Evolutionary conservation across 2,329 filamentous ascomycete genomes (phyloP), one percentile per base, ranked within the genome.

Genomic region (Fusarium chlamydosporum): DNA sequence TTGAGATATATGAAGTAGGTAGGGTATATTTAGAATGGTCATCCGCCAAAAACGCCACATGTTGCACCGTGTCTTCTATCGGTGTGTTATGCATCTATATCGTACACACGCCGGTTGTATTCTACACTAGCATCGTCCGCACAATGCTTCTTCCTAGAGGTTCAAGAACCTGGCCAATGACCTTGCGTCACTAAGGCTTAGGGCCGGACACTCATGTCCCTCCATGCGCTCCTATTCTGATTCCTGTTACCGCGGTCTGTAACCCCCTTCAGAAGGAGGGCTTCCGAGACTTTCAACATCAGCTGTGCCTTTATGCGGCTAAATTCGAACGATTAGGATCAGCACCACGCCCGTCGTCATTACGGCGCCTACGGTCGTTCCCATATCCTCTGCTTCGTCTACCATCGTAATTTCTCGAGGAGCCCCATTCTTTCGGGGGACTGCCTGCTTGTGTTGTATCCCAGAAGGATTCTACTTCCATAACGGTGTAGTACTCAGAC

Each of bases 391-490:
- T 46, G n/a, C 23, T 20, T 29, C 41, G 31, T 20, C 52, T 29
- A 20, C 46, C 42, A 18, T 41, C 26, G 20, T 26, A 61, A 16
- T 3, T 26, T 15, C 46, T 37, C 12, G 41, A n/a, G 16, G 41
- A 11, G 10, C 34, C 34, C 7, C 18, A 18, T 7, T 45, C 15
- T 8, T 31, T 35, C 15, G 38, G n/a, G 5, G 53, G 67, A 23
- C 55, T 65, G 10, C 56, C 61, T 8, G 70, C 46, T 42, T 62
- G 71, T 6, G 65, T 72, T 2, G 78, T 80, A 47, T 79, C 75
- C 78, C 78, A 80, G 41, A 77, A 72, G 47, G 75, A 76, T 48
- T 72, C 58, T 29, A 48, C 72, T 11, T 67, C 70, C n/a, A 62
- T 60, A 23, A 56, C 26, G 9, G 60, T 52, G 18, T 64, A 58